Evolutionary conservation across 129 eudicot genomes (phyloP).

Genomic region (Flaveria robusta): DNA sequence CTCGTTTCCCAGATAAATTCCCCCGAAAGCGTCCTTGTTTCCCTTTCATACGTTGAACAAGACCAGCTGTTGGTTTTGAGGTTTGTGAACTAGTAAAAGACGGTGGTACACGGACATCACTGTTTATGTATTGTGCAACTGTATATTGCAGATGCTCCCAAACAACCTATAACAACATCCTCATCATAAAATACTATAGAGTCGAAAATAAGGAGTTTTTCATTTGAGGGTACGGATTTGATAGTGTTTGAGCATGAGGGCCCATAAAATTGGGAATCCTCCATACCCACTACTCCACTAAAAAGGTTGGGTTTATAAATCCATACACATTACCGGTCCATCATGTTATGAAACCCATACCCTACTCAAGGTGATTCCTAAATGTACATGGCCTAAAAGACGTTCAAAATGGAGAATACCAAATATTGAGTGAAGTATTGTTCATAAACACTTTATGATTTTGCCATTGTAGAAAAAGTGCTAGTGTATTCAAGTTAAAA

Average conservation of each 20-base stretch:
- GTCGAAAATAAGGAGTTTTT: conserved; percentile 3
- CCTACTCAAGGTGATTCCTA: neutral
- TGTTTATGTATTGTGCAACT: conserved; percentile 83
- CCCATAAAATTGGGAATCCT: neutral
- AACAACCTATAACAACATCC: conserved; percentile 37
- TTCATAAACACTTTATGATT: conserved; percentile 16
- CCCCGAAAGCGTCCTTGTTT: conserved; percentile 95
- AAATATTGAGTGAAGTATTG: conserved; percentile 2
- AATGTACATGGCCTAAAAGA: neutral
- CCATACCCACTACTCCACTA: neutral
- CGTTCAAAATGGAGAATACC: neutral
- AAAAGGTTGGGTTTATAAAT: neutral
- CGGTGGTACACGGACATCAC: conserved; percentile 72
- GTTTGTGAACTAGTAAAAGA: conserved; percentile 2
- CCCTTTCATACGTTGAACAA: conserved; percentile 94
- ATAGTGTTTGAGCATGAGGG: neutral
- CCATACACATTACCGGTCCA: neutral
- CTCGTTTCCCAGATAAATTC: conserved; percentile 92
- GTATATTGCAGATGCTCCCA: conserved; percentile 71
- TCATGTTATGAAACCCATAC: neutral
- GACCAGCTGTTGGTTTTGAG: conserved; percentile 62
- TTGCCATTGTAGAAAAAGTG: conserved; percentile 10
- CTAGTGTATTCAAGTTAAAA: neutral
- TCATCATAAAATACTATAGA: conserved; percentile 17
- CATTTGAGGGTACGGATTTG: neutral